These are phyloP conservation scores for Cryphonectria nitschkei DNA, from an alignment of 2,329 filamentous ascomycete genomes.

Conservation along the genomic window DNA sequence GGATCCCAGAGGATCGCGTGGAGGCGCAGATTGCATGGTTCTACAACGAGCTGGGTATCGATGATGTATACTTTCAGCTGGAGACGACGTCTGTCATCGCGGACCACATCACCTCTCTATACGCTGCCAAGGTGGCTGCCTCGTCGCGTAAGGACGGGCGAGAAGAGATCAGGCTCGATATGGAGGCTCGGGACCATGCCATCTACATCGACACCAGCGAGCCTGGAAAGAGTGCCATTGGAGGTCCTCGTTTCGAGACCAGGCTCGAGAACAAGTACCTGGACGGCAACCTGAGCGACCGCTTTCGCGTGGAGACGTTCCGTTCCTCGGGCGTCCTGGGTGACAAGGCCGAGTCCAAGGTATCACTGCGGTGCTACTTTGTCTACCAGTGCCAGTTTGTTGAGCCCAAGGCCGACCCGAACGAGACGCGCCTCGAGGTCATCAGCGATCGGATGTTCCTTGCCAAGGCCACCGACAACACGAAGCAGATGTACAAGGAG, in stretches of 20 bases:
- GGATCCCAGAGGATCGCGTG: conserved; percentile 83
- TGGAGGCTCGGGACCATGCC: conserved; percentile 91
- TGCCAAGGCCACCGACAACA: conserved; percentile 94
- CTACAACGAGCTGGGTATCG: conserved; percentile 95
- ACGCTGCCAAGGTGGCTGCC: conserved; percentile 94
- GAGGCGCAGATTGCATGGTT: conserved; percentile 93
- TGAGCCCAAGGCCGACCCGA: conserved; percentile 71
- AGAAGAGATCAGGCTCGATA: conserved; percentile 92
- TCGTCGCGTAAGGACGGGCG: conserved; percentile 92
- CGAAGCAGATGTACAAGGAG: conserved; percentile 92
- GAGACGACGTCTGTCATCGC: conserved; percentile 85
- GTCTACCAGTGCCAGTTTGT: conserved; percentile 96
- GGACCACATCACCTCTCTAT: conserved; percentile 93
- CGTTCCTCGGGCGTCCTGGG: conserved; percentile 83
- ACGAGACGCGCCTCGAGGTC: conserved; percentile 86
- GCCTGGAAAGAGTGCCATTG: conserved; percentile 75
- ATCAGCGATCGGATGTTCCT: conserved; percentile 94
- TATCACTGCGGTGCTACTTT: conserved; percentile 95
- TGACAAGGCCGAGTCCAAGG: conserved; percentile 66
- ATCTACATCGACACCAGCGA: conserved; percentile 98
- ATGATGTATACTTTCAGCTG: conserved; percentile 97
- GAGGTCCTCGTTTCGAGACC: conserved; percentile 90
- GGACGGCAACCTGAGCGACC: conserved; percentile 72
- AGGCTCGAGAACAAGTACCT: conserved; percentile 95
- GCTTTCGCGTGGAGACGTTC: conserved; percentile 97